A percentile compares a stretch with the other conserved stretches of the same genome.
Conservation (phyloP, 2,329 filamentous ascomycete species). For the Cytospora mali region DNA sequence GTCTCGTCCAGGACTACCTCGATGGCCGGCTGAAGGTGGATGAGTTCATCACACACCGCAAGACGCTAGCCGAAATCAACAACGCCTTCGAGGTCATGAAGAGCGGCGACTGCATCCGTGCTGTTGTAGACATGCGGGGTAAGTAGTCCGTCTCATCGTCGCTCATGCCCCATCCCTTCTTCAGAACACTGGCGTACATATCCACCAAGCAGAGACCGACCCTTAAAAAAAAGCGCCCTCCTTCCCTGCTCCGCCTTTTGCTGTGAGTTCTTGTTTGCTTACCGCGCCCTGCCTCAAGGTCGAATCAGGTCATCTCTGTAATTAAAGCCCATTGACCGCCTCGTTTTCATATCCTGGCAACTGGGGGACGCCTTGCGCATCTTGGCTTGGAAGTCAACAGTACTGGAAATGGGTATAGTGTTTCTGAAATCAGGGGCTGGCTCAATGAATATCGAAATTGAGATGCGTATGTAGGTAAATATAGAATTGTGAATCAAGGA, state of each 20-base stretch:
- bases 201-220: too few species aligned
- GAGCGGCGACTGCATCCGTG: constrained; percentile 93
- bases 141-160: constrained; percentile 11
- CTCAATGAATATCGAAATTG: background rate
- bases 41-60: constrained; percentile 98
- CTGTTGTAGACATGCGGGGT: constrained; percentile 72
- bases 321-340: background rate
- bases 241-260: background rate
- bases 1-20: constrained; percentile 87
- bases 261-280: constrained; percentile 20
- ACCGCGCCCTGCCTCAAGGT: constrained; percentile 20
- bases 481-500: background rate
- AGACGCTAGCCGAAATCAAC: constrained; percentile 83
- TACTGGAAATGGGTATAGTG: background rate
- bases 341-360: background rate
- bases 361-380: too few species aligned
- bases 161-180: background rate
- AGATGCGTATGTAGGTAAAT: background rate
- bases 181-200: constrained; percentile 4
- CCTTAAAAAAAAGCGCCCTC: too few species aligned
- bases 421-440: background rate
- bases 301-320: constrained; percentile 20
- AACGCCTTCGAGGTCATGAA: constrained; percentile 89
- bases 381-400: background rate
- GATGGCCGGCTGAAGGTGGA: constrained; percentile 92